Conservation (phyloP, 441 rosid species). For the Gossypium gossypioides region DNA sequence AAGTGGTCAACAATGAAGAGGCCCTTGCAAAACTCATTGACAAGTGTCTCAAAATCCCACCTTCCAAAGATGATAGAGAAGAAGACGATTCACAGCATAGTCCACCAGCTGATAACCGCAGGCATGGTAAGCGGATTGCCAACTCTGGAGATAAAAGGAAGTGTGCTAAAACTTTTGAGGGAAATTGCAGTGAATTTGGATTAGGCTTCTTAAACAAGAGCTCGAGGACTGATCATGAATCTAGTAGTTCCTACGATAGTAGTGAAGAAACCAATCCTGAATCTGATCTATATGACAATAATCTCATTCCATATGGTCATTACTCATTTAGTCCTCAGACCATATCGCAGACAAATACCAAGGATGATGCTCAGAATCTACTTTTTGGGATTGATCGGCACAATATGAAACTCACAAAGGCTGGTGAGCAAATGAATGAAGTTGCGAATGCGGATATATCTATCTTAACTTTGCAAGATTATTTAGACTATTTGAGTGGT, state of each 20-base stretch:
- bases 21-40: constrained; percentile 4
- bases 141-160: constrained; percentile 22
- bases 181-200: background rate
- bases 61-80: background rate
- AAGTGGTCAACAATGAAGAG: constrained; percentile 31
- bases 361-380: background rate
- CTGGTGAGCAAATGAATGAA: background rate
- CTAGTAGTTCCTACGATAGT: constrained; percentile 5
- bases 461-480: background rate
- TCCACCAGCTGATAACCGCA: background rate
- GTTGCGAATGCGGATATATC: background rate
- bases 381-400: constrained; percentile 19
- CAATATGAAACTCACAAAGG: constrained; percentile 16
- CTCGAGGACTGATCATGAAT: constrained; percentile 25
- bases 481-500: constrained; percentile 9
- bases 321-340: background rate
- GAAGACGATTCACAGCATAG: background rate
- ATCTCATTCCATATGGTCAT: background rate
- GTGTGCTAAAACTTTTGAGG: constrained; percentile 11
- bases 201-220: constrained; percentile 22
- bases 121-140: background rate
- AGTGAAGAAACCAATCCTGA: constrained; percentile 6
- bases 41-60: constrained; percentile 13
- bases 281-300: constrained; percentile 6
- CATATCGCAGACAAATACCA: background rate